Base-by-base conservation (phyloP, 2,329 filamentous ascomycete genomes). In the Pleomassaria siparia region DNA sequence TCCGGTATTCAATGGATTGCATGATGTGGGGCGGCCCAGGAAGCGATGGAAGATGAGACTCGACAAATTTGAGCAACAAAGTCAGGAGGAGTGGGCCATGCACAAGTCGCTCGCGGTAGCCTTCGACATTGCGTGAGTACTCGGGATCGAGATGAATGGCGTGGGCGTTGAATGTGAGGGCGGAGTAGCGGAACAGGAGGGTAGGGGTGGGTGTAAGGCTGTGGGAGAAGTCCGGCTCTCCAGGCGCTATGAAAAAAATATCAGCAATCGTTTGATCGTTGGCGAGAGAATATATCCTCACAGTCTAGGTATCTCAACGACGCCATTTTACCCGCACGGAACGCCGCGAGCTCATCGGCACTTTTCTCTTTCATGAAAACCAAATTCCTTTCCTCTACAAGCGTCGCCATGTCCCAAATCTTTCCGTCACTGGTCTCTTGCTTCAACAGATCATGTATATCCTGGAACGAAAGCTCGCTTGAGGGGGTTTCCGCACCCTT, bases 121-220 rank as follows among this genome's bases (percentile, higher is more conserved):
- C 88, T 69, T 97, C 94, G 11, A 85, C 75, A 11, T 81, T 74
- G 30, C 80, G 79, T 43, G 84, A 85, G 71, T 89, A 95, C 35
- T 78, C 64, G 1, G 79, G 80, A 68, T 96, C 88, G 18, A 95
- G 78, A 72, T 99, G 94, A 58, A 99, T 96, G 13, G 81, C 78
- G 71, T 99, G 94, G 1, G 90, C 89, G 70, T 99, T 99, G 76
- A 90, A 91, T 2, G 88, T 92, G 26, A 96, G 55, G 15, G 91
- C 91, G 16, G 88, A 94, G 76, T 92, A 97, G 49, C 91, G 84
- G 74, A 95, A 96, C 44, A 99, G 83, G 4, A 96, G 80, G 4
- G 80, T 76, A 2, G 81, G 76, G 2, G 85, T 85, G 1, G 91
- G 89, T 0, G 73, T 80, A 20, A 96, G 72, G 0, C 74, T 73